Percentiles rank a stretch among this genome's conserved stretches.
These are phyloP conservation scores for Fusarium tuaranense DNA, from an alignment of 2,329 filamentous ascomycete genomes.

Conservation along the genomic window DNA sequence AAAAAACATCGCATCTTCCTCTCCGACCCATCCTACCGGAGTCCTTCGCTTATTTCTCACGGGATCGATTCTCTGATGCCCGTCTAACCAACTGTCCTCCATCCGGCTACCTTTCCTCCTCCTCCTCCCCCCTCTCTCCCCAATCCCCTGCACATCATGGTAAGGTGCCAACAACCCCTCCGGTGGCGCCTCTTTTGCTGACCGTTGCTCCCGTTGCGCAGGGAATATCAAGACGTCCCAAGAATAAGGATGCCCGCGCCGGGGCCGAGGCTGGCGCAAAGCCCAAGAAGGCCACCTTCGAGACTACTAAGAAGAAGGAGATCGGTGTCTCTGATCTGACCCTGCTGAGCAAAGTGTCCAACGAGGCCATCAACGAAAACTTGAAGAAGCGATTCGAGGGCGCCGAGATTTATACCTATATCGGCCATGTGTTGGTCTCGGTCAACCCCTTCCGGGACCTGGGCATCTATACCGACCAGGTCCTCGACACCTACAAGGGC, in stretches of 20 bases:
- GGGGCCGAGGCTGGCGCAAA: constrained; percentile 64
- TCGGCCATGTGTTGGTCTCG: constrained; percentile 98
- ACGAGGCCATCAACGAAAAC: constrained; percentile 99
- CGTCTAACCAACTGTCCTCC: constrained; percentile 33
- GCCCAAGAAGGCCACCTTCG: constrained; percentile 96
- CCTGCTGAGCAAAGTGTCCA: constrained; percentile 97
- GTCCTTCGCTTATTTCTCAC: constrained; percentile 13
- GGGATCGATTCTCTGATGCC: constrained; percentile 42
- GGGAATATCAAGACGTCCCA: constrained; percentile 57
- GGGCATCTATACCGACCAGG: constrained; percentile 96
- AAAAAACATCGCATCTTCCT: constrained; percentile 39
- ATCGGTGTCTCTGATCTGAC: constrained; percentile 98
- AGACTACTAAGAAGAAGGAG: constrained; percentile 98
- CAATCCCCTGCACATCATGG: constrained; percentile 46
- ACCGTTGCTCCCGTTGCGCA: constrained; percentile 32
- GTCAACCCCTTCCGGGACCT: constrained; percentile 98
- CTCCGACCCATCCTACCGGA: constrained; percentile 23
- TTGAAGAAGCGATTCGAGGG: constrained; percentile 98
- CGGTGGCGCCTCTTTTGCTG: constrained; percentile 25
- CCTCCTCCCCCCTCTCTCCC: constrained; percentile 30
- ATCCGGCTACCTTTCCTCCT: constrained; percentile 27
- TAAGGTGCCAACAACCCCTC: constrained; percentile 42
- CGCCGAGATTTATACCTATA: constrained; percentile 99
- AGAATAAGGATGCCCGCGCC: constrained; percentile 52
- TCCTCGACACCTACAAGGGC: constrained; percentile 93